phyloP scores from a whole-genome alignment of 345 rosid genomes.

The Brassica nigra region DNA sequence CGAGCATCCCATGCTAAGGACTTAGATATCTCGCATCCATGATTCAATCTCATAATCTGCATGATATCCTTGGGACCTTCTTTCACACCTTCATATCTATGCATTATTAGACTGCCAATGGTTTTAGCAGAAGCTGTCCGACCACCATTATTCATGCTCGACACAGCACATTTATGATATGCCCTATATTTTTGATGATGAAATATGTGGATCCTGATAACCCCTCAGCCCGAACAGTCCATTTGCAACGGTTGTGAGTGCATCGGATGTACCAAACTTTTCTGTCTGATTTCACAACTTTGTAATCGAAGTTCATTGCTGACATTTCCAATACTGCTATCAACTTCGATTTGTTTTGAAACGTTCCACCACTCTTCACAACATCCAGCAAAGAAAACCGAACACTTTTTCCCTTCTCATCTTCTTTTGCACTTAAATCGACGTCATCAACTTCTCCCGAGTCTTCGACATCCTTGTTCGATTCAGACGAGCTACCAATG shows the following conservation, averaged over 20 bases:
- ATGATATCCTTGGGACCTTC: neutral
- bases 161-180: neutral
- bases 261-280: neutral
- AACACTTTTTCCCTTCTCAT: neutral
- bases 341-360: neutral
- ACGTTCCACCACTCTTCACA: neutral
- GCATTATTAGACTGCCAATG: neutral
- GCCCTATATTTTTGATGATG: neutral
- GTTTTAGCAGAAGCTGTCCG: neutral
- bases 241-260: neutral
- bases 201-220: neutral
- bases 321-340: no score
- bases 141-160: neutral
- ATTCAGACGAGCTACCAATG: no score
- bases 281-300: neutral
- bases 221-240: neutral
- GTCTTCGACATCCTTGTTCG: no score
- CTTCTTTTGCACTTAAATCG: neutral
- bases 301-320: neutral
- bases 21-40: neutral
- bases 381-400: neutral
- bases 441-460: no score
- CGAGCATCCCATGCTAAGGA: neutral
- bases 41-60: neutral
- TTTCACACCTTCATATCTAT: neutral